Evolutionary conservation across 2,329 filamentous ascomycete genomes (phyloP), one percentile per base, ranked within the genome.

Genomic region (Cytospora schulzeri): DNA sequence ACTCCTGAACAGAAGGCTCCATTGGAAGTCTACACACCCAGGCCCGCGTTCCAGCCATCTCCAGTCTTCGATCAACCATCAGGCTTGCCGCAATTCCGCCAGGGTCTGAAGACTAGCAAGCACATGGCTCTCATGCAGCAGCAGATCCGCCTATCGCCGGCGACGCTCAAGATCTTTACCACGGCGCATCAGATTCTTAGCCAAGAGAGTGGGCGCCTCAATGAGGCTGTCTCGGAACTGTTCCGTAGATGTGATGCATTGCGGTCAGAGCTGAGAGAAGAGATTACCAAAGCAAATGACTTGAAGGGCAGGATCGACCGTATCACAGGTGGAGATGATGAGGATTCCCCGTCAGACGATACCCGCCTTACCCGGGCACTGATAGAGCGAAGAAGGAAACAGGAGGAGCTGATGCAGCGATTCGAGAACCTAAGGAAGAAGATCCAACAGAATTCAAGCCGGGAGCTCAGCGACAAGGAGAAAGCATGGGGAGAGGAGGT

Each of bases 171-270:
- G 68, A 81, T 92, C 45, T 85, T 94, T 69, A 90, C 89, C 31
- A 87, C 91, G 65, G 87, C 87, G 0, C 91, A 94, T 74, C 87
- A 89, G 71, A 79, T 91, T 6, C 80, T 93, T 7, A 87, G 87
- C 67, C 83, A 84, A 12, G 90, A 93, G 74, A 92, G 89, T 0
- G 82, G 89, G 69, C 81, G 81, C 14, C 81, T 93, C 14, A 89
- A 90, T 19, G 78, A 85, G 52, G 90, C 89, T 1, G 90, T 89
- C 0, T 85, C 90, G 1, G 89, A 92, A 70, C 79, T 93, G 7
- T 93, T 93, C 76, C 81, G 88, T 29, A 83, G 88, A 62, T 91
- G 90, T 67, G 84, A 90, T 69, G 81, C 86, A 54, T 80, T 93
- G 29, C 87, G 89, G 70, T 79, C 81, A 22, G 90, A 93, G 71